Percentiles rank a stretch among this genome's conserved stretches.
Evolutionary conservation across 164 flowering plant genomes (phyloP).

Genomic region (Tetrastigma voinierianum): DNA sequence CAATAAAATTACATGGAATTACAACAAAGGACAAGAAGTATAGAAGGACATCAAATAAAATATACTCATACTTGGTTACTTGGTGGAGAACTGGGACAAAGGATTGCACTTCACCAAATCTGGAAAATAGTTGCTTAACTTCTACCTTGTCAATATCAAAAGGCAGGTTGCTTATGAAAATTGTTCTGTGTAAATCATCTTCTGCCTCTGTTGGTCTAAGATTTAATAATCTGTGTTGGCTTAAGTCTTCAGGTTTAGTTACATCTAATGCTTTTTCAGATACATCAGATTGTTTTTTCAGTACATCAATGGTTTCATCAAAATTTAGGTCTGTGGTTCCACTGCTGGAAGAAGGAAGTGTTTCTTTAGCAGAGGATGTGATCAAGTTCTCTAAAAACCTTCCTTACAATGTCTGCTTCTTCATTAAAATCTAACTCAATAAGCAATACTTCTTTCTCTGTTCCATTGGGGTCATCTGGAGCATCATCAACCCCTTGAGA

Average conservation of each 20-base stretch:
- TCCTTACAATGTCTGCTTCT: conserved; percentile 69
- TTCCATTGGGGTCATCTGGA: too few species aligned
- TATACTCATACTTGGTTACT: conserved; percentile 74
- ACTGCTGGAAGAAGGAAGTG: conserved; percentile 18
- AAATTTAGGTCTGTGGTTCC: conserved; percentile 14
- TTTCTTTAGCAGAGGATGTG: conserved; percentile 40
- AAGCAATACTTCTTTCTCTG: conserved; percentile 23
- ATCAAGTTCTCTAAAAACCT: conserved; percentile 71
- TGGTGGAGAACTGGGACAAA: conserved; percentile 83
- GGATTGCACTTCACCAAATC: conserved; percentile 76
- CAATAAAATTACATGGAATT: conserved; percentile 10
- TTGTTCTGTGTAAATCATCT: conserved; percentile 58
- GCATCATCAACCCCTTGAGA: conserved; percentile 21
- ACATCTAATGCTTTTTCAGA: conserved; percentile 18
- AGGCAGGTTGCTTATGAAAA: conserved; percentile 84
- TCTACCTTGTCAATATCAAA: conserved; percentile 74
- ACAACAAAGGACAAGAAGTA: neutral
- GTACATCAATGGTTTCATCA: conserved; percentile 11
- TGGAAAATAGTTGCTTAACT: conserved; percentile 77
- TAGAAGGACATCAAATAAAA: conserved; percentile 2
- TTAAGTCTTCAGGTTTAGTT: conserved; percentile 20
- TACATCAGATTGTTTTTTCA: conserved; percentile 18
- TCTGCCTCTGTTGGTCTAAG: conserved; percentile 29
- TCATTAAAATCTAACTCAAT: conserved; percentile 54
- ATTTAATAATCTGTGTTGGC: conserved; percentile 24